phyloP scores from a whole-genome alignment of 2,329 filamentous ascomycete genomes.

The Colletotrichum truncatum region DNA sequence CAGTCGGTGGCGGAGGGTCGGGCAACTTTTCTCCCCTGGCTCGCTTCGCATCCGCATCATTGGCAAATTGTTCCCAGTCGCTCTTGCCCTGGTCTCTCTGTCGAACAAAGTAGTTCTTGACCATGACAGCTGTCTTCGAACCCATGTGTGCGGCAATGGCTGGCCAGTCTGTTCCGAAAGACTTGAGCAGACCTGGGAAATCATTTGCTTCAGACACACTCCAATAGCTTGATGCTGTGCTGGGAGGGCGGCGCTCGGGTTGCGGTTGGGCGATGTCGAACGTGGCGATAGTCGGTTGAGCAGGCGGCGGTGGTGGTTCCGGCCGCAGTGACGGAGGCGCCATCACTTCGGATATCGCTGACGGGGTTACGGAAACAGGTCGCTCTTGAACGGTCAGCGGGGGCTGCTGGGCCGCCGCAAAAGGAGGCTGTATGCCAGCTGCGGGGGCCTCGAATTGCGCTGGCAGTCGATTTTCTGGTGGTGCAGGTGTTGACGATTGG shows the following conservation, averaged over 20 bases:
- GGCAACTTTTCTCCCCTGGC: conserved; percentile 66
- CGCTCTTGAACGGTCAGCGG: conserved; percentile 42
- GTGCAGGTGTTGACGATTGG: conserved; percentile 44
- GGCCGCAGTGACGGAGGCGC: conserved; percentile 65
- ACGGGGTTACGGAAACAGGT: conserved; percentile 41
- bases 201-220: conserved; percentile 83
- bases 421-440: conserved; percentile 52
- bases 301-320: conserved; percentile 58
- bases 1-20: conserved; percentile 65
- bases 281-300: conserved; percentile 56
- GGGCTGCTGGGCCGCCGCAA: conserved; percentile 41
- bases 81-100: conserved; percentile 67
- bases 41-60: conserved; percentile 67
- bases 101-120: conserved; percentile 74
- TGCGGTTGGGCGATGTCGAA: conserved; percentile 58
- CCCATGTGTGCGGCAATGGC: conserved; percentile 82
- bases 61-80: conserved; percentile 68
- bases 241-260: conserved; percentile 60
- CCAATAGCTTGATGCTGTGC: conserved; percentile 84
- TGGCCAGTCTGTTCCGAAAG: conserved; percentile 83
- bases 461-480: conserved; percentile 51
- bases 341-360: conserved; percentile 62
- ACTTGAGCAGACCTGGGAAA: conserved; percentile 75
- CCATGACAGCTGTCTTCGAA: conserved; percentile 88
- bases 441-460: conserved; percentile 55